Base-by-base conservation (phyloP, 108 stramenopile species). In the Bacterosira constricta region DNA sequence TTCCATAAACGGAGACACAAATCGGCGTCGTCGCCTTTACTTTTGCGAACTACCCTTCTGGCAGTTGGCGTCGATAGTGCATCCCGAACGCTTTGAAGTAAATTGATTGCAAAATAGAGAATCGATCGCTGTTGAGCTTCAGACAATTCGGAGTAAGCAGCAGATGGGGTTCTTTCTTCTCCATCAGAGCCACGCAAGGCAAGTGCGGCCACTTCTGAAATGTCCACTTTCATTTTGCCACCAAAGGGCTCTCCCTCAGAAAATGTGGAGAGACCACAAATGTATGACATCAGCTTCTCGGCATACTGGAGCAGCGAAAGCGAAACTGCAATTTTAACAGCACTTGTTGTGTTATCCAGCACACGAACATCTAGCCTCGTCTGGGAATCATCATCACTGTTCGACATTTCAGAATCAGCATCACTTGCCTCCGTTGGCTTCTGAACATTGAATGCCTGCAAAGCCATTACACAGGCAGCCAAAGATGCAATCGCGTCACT, bases 1-100 rank as follows among this genome's bases (percentile, higher is more conserved):
- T 93, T 83, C 89, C 92, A 93, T 13, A 93, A 56, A 20, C 75
- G 67, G 25, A 87, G 84, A 38, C 82, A 85, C 18, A 87, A 39
- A 49, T 72, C 74, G 12, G 79, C 79, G n/a, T 69, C 71, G 13
- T 57, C 45, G 2, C 77, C 79, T 56, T 75, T 66, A 30, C 73
- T 68, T 30, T 67, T 79, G 23, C 80, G 72, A 44, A 85, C 64
- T n/a, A 82, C 30, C 66, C 73, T 71, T 26, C 57, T 78, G 26
- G 79, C 69, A 1, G 81, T 12, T 23, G 60, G 61, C 25, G 69
- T 70, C 29, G 67, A 71, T 10, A 78, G 36, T 8, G 67, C 73
- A 45, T 82, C 81, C 26, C 72, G 71, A 17, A 80, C 79, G 56
- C 50, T 56, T 57, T 73, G 61, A 52, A 80, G 55, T 5, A 80